Evolutionary conservation across 2,329 filamentous ascomycete genomes (phyloP), one percentile per base, ranked within the genome.

Genomic region (Periconia macrospinosa): DNA sequence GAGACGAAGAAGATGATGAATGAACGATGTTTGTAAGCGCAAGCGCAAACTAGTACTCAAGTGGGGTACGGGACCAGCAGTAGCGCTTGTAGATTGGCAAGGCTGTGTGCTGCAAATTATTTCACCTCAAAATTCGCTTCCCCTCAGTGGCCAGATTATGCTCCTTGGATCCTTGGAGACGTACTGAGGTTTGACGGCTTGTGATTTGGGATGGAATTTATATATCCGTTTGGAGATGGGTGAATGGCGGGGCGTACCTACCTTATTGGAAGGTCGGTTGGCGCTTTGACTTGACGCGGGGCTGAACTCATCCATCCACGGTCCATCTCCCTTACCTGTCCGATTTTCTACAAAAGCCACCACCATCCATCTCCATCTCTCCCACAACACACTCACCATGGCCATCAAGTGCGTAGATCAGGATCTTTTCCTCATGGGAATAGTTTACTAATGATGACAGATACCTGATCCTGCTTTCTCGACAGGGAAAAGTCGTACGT

Each of bases 401-500:
- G 78, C 82, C 54, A 84, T 84, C 74, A 81, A 81, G 81, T 83
- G 71, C 69, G 76, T 60, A 37, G n/a, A 30, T 49, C 33, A 13
- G 11, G 44, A 55, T 27, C 40, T 37, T 10, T 13, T 15, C n/a
- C 14, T 15, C 35, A 33, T 47, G 37, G 18, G 17, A 20, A 19
- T 61, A 27, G 63, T 27, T 30, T 41, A 41, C 61, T 67, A 40
- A 66, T 23, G 17, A 2, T 13, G 0, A 0, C 69, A 97, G 94
- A 81, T 99, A 99, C 76, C 82, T 99, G 67, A 97, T 99, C 76
- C 86, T 99, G 75, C 88, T 99, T 66, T 97, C 93, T 61, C 87
- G 94, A 70, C 94, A 99, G 83, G 94, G 94, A 81, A 99, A 99
- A 89, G 94, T 99, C 79, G 93, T 99, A 83, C 69, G 92, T 70